These are phyloP conservation scores for Fagopyrum tataricum DNA, from an alignment of 148 eudicot genomes.

Conservation along the genomic window DNA sequence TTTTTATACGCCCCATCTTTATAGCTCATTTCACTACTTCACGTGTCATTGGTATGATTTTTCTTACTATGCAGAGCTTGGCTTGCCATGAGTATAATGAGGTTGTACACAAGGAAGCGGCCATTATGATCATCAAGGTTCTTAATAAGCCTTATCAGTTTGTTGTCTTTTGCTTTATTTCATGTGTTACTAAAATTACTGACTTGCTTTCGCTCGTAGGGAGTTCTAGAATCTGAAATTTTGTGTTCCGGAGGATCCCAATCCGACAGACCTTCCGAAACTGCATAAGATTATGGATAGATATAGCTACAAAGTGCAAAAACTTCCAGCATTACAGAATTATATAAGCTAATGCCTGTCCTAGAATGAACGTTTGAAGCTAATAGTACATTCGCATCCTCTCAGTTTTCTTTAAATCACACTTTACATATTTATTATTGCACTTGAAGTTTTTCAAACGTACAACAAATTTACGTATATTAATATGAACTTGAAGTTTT, in stretches of 20 bases:
- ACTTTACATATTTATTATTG: too few relatives aligned
- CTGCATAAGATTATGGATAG: not conserved
- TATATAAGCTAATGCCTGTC: too few relatives aligned
- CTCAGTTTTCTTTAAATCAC: too few relatives aligned
- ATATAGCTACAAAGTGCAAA: too few relatives aligned
- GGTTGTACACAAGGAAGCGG: conserved; percentile 89
- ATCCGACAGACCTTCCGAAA: conserved; percentile 4
- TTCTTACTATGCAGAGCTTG: conserved; percentile 41
- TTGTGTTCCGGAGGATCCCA: conserved; percentile 11
- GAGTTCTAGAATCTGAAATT: conserved; percentile 36
- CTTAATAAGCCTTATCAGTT: not conserved
- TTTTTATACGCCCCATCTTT: not conserved
- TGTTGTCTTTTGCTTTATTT: conserved; percentile 7
- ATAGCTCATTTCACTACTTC: not conserved
- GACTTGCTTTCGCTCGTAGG: conserved; percentile 18
- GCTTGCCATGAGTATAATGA: conserved; percentile 84
- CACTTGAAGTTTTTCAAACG: too few relatives aligned
- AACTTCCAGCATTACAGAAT: too few relatives aligned
- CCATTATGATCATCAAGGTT: conserved; percentile 82
- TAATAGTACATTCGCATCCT: too few relatives aligned
- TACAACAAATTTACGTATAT: too few relatives aligned
- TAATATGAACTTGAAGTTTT: too few relatives aligned
- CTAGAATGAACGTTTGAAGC: too few relatives aligned
- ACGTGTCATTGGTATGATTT: not conserved
- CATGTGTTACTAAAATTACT: conserved; percentile 9